Evolutionary conservation across 768 basidiomycete species (phyloP), one percentile per base, ranked within the genome.

Genomic region (Calocybe indica): DNA sequence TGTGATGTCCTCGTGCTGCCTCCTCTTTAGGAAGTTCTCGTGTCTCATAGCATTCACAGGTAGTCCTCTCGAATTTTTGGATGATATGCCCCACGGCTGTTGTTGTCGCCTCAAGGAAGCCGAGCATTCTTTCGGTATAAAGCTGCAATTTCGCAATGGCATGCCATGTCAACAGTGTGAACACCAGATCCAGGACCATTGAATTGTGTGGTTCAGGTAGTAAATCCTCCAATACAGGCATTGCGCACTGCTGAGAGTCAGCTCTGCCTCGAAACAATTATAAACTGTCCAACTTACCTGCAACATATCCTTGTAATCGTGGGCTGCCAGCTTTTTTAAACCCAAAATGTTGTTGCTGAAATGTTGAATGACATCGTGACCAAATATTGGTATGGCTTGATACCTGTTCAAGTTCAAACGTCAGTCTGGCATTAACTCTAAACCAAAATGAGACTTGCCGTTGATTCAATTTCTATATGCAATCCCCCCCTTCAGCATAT

Each of bases 221-320:
- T 0, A 76, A 58, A 3, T 64, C 69, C 5, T 74, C 67, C 30
- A 73, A 59, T 1, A 54, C 66, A 4, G 69, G 63, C 11, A 65
- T 59, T 1, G 53, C 40, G 42, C 67, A 70, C 67, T 68, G 37
- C n/a, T 30, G 43, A 29, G 14, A 34, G 7, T 36, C 15, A 31
- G 14, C 7, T 37, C 12, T 48, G 32, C 5, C 9, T 4, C 6
- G 22, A 42, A 5, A 11, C 28, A 14, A 28, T 47, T 12, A 37
- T 14, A 10, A 8, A 37, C 14, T 5, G 9, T 29, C 28, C 9
- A 28, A 22, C 6, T 1, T 52, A 58, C 54, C 62, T 66, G 48
- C 2, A 55, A 40, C 3, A 56, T 33, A 14, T 71, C 65, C 40
- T 70, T 62, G 30, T 60, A 70, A 37, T 71, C 60, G 0, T 58